A percentile compares a stretch with the other conserved stretches of the same genome.
Evolutionary conservation across 1,284 basidiomycete species (phyloP).

Genomic region (Ceraceosorus guamensis): DNA sequence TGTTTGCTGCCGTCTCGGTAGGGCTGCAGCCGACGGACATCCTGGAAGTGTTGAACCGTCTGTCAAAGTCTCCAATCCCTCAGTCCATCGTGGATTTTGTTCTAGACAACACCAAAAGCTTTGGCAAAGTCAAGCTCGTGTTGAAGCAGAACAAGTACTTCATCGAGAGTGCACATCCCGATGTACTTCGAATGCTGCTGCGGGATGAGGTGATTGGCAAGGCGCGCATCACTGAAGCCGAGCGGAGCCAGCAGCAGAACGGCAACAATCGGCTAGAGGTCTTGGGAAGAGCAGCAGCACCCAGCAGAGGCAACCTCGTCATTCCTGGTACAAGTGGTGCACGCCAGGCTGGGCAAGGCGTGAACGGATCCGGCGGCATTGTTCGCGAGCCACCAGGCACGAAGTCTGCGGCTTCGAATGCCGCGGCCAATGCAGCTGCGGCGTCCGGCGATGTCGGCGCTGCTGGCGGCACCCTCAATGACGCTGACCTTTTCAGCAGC

Average conservation of each 20-base stretch:
- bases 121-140: slow-evolving; percentile 48
- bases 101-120: slow-evolving; percentile 42
- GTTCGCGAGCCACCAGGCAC: slow-evolving; percentile 12
- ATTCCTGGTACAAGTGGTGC: slow-evolving; percentile 40
- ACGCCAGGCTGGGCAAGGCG: slow-evolving; percentile 10
- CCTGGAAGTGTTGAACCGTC: slow-evolving; percentile 67
- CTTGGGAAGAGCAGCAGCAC: slow-evolving; percentile 29
- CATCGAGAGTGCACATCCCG: slow-evolving; percentile 45
- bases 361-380: slow-evolving; percentile 10
- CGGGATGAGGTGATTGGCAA: slow-evolving; percentile 40
- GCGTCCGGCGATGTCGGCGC: slow-evolving; percentile 1
- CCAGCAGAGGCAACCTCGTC: slow-evolving; percentile 36
- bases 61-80: slow-evolving; percentile 46
- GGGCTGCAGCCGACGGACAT: slow-evolving; percentile 97
- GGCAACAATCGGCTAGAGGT: slow-evolving; percentile 21
- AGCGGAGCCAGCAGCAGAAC: slow-evolving; percentile 1
- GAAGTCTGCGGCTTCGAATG: slow-evolving; percentile 8
- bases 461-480: slow-evolving; percentile 18
- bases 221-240: slow-evolving; percentile 32
- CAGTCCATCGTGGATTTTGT: slow-evolving; percentile 43
- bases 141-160: slow-evolving; percentile 48
- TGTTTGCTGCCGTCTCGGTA: slow-evolving; percentile 97
- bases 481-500: slow-evolving; percentile 45
- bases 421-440: slow-evolving; percentile 10
- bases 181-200: slow-evolving; percentile 41